Base-by-base conservation (phyloP, 2,329 filamentous ascomycete species). In the Claviceps sp. region DNA sequence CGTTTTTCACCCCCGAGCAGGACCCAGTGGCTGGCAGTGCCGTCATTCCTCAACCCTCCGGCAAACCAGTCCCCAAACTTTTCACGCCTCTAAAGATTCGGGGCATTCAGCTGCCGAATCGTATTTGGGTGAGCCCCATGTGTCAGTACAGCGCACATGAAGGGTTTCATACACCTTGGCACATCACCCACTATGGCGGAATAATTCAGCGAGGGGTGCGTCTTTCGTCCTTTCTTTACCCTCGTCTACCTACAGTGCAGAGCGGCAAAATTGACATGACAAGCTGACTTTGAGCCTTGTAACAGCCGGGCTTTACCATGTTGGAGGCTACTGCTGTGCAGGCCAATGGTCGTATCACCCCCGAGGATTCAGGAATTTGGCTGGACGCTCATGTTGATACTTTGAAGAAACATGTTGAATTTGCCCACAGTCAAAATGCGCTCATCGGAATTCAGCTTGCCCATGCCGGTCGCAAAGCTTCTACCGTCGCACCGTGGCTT, bases 361-460 rank as follows among this genome's bases (percentile, higher is more conserved):
- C 88, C 1, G 75, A 90, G 64, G 86, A 91, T 64, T 69, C 72
- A 14, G 88, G 90, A 0, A 69, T 96, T 6, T 96, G 89, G 90
- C 75, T 85, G 55, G 90, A 95, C 65, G 80, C 76, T 29, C 90
- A 96, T 65, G 83, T 90, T 53, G 82, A 77, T 55, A 82, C 83
- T 0, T 69, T 94, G 52, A 78, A 75, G 62, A 77, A 78, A 53
- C 77, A 90, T 46, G 79, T 82, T 39, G 86, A 94, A 54, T 94
- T 89, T 55, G 79, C 85, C 2, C 88, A 94, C 70, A 80, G 78
- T 29, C 89, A 95, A 66, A 77, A 76, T 62, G 82, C 88, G 61
- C 80, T 85, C 56, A 80, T 87, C 49, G 88, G 78, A 47, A 83
- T 95, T 54, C 89, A 95, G 70, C 74, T 95, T 3, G 86, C 72